Conservation (phyloP, 2,329 filamentous ascomycete species). For the Aschersonia sp. region DNA sequence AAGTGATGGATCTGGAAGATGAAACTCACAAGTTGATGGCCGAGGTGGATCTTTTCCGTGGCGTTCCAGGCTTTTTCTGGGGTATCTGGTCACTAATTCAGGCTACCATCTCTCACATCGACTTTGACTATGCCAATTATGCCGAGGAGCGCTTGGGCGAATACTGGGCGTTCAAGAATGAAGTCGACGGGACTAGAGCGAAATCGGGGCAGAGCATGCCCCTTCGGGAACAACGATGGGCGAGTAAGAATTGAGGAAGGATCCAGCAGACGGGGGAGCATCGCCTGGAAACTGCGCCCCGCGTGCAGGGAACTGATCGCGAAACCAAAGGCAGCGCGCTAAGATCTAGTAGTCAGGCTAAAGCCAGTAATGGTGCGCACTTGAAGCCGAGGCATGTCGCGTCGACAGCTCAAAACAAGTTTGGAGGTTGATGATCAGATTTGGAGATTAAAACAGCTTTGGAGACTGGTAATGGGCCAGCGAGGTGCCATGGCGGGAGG, state of each 20-base stretch:
- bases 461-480: too few species aligned
- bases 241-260: slow-evolving; percentile 17
- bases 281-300: not conserved
- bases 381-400: too few species aligned
- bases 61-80: slow-evolving; percentile 80
- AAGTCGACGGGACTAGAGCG: slow-evolving; percentile 47
- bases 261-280: slow-evolving; percentile 2
- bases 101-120: slow-evolving; percentile 82
- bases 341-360: too few species aligned
- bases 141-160: slow-evolving; percentile 76
- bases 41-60: slow-evolving; percentile 79
- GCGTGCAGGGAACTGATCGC: not conserved
- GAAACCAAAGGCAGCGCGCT: too few species aligned
- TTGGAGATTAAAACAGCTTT: too few species aligned
- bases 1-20: slow-evolving; percentile 34
- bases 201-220: slow-evolving; percentile 44
- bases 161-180: slow-evolving; percentile 84
- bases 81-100: slow-evolving; percentile 95
- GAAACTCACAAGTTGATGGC: slow-evolving; percentile 56
- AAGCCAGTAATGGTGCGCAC: too few species aligned
- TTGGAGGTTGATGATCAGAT: too few species aligned
- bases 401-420: too few species aligned
- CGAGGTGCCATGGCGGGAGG: too few species aligned
- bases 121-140: slow-evolving; percentile 92
- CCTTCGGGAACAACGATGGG: slow-evolving; percentile 70